Conservation (phyloP, 2,329 filamentous ascomycete species). For the Ophiostoma fasciatum region DNA sequence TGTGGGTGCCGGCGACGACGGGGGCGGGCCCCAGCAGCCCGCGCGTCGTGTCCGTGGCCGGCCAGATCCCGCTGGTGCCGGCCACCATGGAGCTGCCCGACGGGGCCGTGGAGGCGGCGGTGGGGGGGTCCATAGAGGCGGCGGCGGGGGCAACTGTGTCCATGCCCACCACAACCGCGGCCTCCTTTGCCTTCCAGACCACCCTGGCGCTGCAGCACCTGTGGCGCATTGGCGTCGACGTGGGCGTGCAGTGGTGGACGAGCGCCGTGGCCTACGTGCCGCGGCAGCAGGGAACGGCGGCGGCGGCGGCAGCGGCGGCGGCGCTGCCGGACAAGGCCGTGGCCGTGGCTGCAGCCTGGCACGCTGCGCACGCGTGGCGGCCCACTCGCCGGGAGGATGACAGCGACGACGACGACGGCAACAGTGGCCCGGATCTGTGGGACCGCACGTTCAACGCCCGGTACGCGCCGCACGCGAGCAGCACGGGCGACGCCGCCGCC, state of each 20-base stretch:
- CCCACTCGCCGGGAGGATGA: conserved; percentile 32
- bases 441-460: conserved; percentile 43
- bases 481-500: background rate
- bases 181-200: conserved; percentile 37
- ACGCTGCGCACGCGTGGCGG: conserved; percentile 23
- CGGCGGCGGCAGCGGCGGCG: conserved; percentile 12
- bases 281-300: conserved; percentile 9
- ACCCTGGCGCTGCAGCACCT: conserved; percentile 75
- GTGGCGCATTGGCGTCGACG: conserved; percentile 63
- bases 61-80: conserved; percentile 81
- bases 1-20: conserved; percentile 41
- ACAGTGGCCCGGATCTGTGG: conserved; percentile 49
- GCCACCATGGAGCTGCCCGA: conserved; percentile 53
- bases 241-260: conserved; percentile 59
- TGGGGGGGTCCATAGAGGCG: too few species aligned
- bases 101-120: background rate
- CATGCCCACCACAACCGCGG: too few species aligned
- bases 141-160: too few species aligned
- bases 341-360: conserved; percentile 34
- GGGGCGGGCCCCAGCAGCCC: conserved; percentile 11
- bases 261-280: conserved; percentile 64
- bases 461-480: conserved; percentile 27
- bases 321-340: conserved; percentile 20
- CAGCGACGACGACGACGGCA: conserved; percentile 32
- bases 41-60: conserved; percentile 53